Conservation (phyloP, 2,329 filamentous ascomycete species). For the Thelonectria rubi region DNA sequence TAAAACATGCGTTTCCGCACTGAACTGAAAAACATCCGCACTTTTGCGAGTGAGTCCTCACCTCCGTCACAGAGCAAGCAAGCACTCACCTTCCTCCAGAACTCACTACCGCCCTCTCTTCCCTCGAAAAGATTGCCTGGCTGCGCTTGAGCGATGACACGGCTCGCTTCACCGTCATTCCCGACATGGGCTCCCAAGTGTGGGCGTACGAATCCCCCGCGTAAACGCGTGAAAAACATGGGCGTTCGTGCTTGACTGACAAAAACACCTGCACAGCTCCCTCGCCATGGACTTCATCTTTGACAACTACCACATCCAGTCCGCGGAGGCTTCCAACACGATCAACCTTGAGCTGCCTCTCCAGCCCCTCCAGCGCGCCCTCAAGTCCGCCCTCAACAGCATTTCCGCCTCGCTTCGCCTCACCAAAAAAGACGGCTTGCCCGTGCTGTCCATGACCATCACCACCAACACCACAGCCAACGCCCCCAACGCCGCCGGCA, state of each 20-base stretch:
- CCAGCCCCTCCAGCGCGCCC: slow-evolving; percentile 86
- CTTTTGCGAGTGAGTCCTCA: slow-evolving; percentile 65
- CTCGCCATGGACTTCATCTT: slow-evolving; percentile 85
- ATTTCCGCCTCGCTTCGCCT: slow-evolving; percentile 85
- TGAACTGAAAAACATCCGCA: slow-evolving; percentile 71
- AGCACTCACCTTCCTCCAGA: slow-evolving; percentile 52
- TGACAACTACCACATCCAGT: slow-evolving; percentile 84
- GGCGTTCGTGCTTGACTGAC: slow-evolving; percentile 9
- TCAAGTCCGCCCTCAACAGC: slow-evolving; percentile 85
- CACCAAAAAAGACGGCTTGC: slow-evolving; percentile 90
- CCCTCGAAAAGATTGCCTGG: slow-evolving; percentile 86
- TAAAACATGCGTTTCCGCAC: slow-evolving; percentile 71
- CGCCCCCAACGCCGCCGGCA: slow-evolving; percentile 47
- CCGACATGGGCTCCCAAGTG: slow-evolving; percentile 93
- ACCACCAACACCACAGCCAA: slow-evolving; percentile 73
- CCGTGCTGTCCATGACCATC: slow-evolving; percentile 89
- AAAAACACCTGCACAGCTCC: slow-evolving; percentile 51
- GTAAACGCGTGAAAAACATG: background rate
- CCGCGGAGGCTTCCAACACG: slow-evolving; percentile 81
- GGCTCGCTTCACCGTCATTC: slow-evolving; percentile 94
- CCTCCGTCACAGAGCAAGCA: slow-evolving; percentile 6
- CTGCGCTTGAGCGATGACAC: slow-evolving; percentile 86
- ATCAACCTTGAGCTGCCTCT: slow-evolving; percentile 97
- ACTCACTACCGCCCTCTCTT: slow-evolving; percentile 69
- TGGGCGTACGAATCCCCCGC: slow-evolving; percentile 74